Conservation (phyloP, 352 stramenopile species). For the Peronospora belbahrii region DNA sequence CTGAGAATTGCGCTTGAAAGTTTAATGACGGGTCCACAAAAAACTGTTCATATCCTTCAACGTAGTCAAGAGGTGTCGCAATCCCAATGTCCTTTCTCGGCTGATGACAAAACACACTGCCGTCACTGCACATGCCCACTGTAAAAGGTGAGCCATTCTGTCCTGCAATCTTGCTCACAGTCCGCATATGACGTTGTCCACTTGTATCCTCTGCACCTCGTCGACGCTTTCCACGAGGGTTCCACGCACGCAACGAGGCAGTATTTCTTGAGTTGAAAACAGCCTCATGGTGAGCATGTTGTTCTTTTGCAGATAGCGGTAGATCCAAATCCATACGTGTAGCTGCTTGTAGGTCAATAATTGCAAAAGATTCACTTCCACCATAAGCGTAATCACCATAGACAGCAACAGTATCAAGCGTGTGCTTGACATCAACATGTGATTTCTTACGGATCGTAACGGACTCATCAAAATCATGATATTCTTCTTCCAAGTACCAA, state of each 20-base stretch:
- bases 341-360: slow-evolving; percentile 52
- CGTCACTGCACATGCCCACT: slow-evolving; percentile 77
- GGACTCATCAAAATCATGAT: slow-evolving; percentile 20
- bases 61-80: slow-evolving; percentile 57
- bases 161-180: slow-evolving; percentile 57
- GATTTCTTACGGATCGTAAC: slow-evolving; percentile 59
- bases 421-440: slow-evolving; percentile 69
- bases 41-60: slow-evolving; percentile 77
- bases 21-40: slow-evolving; percentile 69
- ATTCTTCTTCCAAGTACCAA: slow-evolving; percentile 65
- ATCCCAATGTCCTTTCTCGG: slow-evolving; percentile 45
- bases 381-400: slow-evolving; percentile 73
- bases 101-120: slow-evolving; percentile 72
- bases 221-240: slow-evolving; percentile 32
- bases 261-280: slow-evolving; percentile 26
- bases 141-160: slow-evolving; percentile 55
- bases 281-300: slow-evolving; percentile 36
- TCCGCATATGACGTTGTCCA: slow-evolving; percentile 59
- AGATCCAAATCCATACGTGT: slow-evolving; percentile 66
- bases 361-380: slow-evolving; percentile 49
- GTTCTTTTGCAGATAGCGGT: slow-evolving; percentile 54
- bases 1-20: slow-evolving; percentile 70
- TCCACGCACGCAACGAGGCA: slow-evolving; percentile 33
- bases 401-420: slow-evolving; percentile 49
- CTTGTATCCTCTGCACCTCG: slow-evolving; percentile 40